Percentiles rank a stretch among this genome's conserved stretches.
phyloP scores from a whole-genome alignment of 2,329 filamentous ascomycete genomes.

The Xylariales sp. region DNA sequence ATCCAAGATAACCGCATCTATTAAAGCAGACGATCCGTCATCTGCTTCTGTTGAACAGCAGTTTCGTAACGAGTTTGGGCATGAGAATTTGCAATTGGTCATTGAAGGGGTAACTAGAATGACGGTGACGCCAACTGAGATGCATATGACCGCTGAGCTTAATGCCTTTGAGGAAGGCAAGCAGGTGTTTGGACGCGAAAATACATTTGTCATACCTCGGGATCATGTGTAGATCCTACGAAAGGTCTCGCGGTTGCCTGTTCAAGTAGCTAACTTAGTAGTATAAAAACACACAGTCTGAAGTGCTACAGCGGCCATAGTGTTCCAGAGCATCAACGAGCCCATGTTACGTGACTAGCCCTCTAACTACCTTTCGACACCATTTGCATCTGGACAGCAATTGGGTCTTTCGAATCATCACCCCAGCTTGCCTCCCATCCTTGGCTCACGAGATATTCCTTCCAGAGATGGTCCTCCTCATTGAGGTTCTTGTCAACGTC shows the following conservation, averaged over 20 bases:
- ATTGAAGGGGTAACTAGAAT: not conserved
- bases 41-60: not conserved
- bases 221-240: too few relatives aligned
- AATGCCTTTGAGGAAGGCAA: not conserved
- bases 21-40: not conserved
- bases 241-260: too few relatives aligned
- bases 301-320: too few relatives aligned
- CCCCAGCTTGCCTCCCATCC: constrained; percentile 34
- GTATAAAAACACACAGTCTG: too few relatives aligned
- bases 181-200: not conserved
- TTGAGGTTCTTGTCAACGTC: constrained; percentile 36
- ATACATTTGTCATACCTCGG: not conserved
- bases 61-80: constrained; percentile 1
- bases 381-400: constrained; percentile 17
- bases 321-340: too few relatives aligned
- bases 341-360: too few relatives aligned
- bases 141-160: not conserved
- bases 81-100: not conserved
- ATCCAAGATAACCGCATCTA: not conserved
- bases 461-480: constrained; percentile 39
- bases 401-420: constrained; percentile 23
- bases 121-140: not conserved
- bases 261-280: too few relatives aligned
- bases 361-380: too few relatives aligned
- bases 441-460: constrained; percentile 35